phyloP scores from a whole-genome alignment of 2,329 filamentous ascomycete species.

The Rutstroemia sp. region DNA sequence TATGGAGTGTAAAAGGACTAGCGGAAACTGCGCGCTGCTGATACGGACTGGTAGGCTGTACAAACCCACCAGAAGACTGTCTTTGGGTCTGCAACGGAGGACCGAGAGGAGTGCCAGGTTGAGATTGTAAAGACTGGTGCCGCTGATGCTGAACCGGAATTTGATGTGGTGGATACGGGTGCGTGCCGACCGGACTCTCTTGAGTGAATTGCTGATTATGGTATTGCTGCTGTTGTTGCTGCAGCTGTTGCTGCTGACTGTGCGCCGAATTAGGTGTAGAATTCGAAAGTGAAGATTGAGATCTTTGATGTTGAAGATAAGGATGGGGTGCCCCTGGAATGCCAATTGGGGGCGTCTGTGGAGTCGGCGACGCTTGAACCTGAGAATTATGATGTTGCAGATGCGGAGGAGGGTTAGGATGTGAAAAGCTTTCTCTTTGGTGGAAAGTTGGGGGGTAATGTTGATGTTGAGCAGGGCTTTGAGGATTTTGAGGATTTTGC shows the following conservation, averaged over 20 bases:
- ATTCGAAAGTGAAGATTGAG: constrained; percentile 51
- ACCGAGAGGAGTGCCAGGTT: constrained; percentile 39
- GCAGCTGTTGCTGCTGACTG: constrained; percentile 45
- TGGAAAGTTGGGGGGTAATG: constrained; percentile 23
- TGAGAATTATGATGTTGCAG: constrained; percentile 26
- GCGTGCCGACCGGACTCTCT: constrained; percentile 40
- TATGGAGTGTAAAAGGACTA: constrained; percentile 18
- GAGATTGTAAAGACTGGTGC: constrained; percentile 25
- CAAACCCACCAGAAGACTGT: constrained; percentile 38
- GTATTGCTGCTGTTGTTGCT: constrained; percentile 17
- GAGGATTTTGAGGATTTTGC: constrained; percentile 24
- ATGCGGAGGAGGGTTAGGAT: constrained; percentile 20
- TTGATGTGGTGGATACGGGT: constrained; percentile 20
- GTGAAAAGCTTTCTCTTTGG: constrained; percentile 26
- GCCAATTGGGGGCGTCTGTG: constrained; percentile 30
- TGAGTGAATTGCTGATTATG: constrained; percentile 36
- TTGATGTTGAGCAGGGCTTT: constrained; percentile 28
- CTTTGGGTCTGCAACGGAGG: constrained; percentile 38
- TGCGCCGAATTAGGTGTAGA: constrained; percentile 56
- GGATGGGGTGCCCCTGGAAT: constrained; percentile 27
- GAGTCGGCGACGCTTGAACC: constrained; percentile 24
- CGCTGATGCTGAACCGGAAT: constrained; percentile 25
- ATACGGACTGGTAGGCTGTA: constrained; percentile 53
- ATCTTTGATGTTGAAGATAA: constrained; percentile 38
- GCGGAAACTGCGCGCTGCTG: constrained; percentile 40